Evolutionary conservation across 805 yeast genomes (phyloP).

Genomic region (Cyberlindnera nakhonratchasimensis): DNA sequence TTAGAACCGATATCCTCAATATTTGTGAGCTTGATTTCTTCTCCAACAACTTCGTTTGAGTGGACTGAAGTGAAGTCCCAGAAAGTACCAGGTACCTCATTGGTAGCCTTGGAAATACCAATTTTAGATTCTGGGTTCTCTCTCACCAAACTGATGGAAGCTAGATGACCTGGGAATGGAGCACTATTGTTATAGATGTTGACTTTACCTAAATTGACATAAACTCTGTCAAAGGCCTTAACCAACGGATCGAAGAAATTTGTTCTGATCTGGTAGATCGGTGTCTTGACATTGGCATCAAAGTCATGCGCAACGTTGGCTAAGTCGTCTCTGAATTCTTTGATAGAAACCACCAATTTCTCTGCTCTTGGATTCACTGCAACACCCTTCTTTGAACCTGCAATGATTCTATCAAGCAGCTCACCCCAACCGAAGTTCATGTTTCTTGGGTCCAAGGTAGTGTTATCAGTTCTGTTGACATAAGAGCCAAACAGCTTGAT

Average conservation of each 20-base stretch:
- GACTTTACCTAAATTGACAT: slow-evolving; percentile 54
- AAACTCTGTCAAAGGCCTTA: slow-evolving; percentile 55
- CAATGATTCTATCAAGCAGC: slow-evolving; percentile 68
- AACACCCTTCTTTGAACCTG: slow-evolving; percentile 71
- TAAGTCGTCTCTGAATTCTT: slow-evolving; percentile 59
- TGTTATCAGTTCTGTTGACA: slow-evolving; percentile 37
- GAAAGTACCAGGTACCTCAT: slow-evolving; percentile 44
- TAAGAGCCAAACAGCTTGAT: slow-evolving; percentile 72
- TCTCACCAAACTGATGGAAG: slow-evolving; percentile 48
- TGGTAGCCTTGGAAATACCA: slow-evolving; percentile 64
- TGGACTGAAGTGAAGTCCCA: slow-evolving; percentile 77
- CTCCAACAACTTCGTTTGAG: slow-evolving; percentile 71
- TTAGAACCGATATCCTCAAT: slow-evolving; percentile 45
- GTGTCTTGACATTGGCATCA: slow-evolving; percentile 39
- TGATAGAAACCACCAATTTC: slow-evolving; percentile 61
- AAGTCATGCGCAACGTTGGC: slow-evolving; percentile 30
- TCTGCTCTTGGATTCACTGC: slow-evolving; percentile 83
- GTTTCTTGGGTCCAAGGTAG: slow-evolving; percentile 35
- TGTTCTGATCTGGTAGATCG: slow-evolving; percentile 64
- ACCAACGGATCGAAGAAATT: slow-evolving; percentile 63
- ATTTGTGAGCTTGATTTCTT: slow-evolving; percentile 61
- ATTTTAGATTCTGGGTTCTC: slow-evolving; percentile 49
- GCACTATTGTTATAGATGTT: slow-evolving; percentile 27
- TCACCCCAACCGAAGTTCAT: slow-evolving; percentile 86
- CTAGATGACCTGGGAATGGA: slow-evolving; percentile 30